phyloP scores from a whole-genome alignment of 495 filamentous ascomycete species.

The Hypoxylon rickii region DNA sequence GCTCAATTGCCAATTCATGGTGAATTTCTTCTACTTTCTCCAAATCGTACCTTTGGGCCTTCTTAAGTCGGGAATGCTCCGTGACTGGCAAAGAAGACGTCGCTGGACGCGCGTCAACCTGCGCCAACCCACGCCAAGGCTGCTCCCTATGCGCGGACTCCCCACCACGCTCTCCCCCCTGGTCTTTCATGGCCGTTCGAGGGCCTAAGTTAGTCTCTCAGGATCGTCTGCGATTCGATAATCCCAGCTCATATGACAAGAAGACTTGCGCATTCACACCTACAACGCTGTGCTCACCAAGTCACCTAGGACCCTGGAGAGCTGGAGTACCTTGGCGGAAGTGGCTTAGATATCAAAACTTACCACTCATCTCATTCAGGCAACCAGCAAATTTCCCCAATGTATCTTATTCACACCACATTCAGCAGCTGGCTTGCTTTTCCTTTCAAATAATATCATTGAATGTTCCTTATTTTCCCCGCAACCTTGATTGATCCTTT shows the following conservation, averaged over 20 bases:
- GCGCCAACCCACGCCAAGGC: constrained; percentile 26
- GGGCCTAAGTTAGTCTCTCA: constrained; percentile 2
- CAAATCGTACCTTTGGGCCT: no score
- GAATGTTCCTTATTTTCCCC: constrained; percentile 14
- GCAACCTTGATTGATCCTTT: constrained; percentile 4
- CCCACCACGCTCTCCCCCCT: constrained; percentile 20
- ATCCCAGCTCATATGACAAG: constrained; percentile 19
- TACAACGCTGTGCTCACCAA: no score
- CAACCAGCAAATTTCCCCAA: constrained; percentile 7
- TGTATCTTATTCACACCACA: constrained; percentile 25
- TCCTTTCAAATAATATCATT: constrained; percentile 17
- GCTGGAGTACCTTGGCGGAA: constrained; percentile 11
- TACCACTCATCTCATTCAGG: constrained; percentile 11
- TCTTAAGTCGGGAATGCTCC: background rate
- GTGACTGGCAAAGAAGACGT: constrained; percentile 6
- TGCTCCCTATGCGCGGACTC: constrained; percentile 23
- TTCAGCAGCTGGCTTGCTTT: constrained; percentile 22
- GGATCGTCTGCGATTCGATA: constrained; percentile 11
- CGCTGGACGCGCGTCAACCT: constrained; percentile 30
- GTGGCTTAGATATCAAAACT: constrained; percentile 35
- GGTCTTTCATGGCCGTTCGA: constrained; percentile 2
- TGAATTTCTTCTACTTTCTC: no score
- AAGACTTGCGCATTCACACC: constrained; percentile 24
- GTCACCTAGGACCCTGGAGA: constrained; percentile 11
- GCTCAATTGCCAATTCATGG: no score